Conservation (phyloP, 768 basidiomycete species). For the Boletus rubropictus region DNA sequence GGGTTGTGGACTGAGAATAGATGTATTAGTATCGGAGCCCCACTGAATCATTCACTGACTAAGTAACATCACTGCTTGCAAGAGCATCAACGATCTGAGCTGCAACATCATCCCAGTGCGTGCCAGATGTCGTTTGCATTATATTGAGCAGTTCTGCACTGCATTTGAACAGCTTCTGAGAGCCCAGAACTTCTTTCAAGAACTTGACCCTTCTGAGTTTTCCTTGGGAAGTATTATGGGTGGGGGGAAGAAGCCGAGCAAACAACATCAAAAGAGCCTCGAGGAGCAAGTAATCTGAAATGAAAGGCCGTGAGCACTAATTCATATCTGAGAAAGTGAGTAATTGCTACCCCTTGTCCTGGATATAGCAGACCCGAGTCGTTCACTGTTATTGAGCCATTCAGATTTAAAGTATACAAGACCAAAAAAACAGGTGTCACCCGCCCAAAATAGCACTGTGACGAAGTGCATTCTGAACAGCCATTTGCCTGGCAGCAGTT, state of each 20-base stretch:
- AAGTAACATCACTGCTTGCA: slow-evolving; percentile 40
- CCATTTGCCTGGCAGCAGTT: slow-evolving; percentile 34
- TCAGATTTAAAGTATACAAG: not conserved
- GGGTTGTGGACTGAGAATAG: slow-evolving; percentile 49
- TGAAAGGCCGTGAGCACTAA: not conserved
- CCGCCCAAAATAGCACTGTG: slow-evolving; percentile 42
- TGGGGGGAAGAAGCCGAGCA: slow-evolving; percentile 48
- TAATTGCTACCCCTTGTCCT: slow-evolving; percentile 41
- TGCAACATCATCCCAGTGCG: slow-evolving; percentile 51
- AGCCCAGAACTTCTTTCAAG: slow-evolving; percentile 47
- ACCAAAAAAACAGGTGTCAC: slow-evolving; percentile 27
- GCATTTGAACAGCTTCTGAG: slow-evolving; percentile 32
- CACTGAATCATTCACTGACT: slow-evolving; percentile 34
- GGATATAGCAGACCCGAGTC: slow-evolving; percentile 45
- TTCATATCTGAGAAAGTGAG: not conserved
- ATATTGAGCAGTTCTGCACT: slow-evolving; percentile 35
- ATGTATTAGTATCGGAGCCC: slow-evolving; percentile 1
- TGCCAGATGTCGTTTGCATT: slow-evolving; percentile 37
- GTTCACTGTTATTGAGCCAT: slow-evolving; percentile 28
- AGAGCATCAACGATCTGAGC: slow-evolving; percentile 43
- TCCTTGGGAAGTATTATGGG: slow-evolving; percentile 32
- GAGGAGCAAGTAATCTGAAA: slow-evolving; percentile 49
- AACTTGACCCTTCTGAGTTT: slow-evolving; percentile 39
- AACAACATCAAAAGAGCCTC: slow-evolving; percentile 55
- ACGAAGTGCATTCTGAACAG: slow-evolving; percentile 45